A percentile compares a stretch with the other conserved stretches of the same genome.
Evolutionary conservation across 371 early-diverging fungal genomes (phyloP).

Genomic region (Mucor plumbeus): DNA sequence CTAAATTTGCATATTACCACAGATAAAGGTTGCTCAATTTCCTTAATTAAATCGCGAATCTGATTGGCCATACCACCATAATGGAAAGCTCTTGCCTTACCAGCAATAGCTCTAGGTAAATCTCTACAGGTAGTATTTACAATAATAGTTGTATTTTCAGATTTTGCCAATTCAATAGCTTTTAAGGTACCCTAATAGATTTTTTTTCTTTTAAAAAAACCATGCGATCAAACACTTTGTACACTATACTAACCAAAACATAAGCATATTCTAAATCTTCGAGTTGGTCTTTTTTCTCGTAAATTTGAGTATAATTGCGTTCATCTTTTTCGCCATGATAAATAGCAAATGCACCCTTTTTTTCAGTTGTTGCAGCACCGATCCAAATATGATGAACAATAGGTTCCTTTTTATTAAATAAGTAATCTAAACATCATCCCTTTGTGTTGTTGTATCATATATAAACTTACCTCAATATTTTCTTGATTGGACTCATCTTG

Average conservation of each 20-base stretch:
- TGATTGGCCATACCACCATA: background rate
- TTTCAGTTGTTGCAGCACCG: conserved; percentile 18
- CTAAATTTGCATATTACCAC: conserved; percentile 16
- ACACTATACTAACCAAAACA: conserved; percentile 16
- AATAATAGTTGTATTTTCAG: background rate
- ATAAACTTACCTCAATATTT: background rate
- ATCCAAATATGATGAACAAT: conserved; percentile 19
- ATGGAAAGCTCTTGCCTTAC: background rate
- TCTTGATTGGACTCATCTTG: background rate
- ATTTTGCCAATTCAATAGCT: conserved; percentile 5
- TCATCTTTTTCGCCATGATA: conserved; percentile 22
- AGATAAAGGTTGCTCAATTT: background rate
- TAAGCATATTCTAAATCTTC: conserved; percentile 23
- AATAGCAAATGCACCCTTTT: conserved; percentile 17
- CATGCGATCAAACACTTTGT: background rate
- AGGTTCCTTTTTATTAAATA: background rate
- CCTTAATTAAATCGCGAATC: conserved; percentile 10
- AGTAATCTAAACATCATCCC: background rate
- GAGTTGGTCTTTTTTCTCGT: conserved; percentile 3
- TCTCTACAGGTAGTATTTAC: conserved; percentile 24
- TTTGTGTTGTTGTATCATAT: background rate
- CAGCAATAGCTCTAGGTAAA: conserved; percentile 21
- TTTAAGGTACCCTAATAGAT: conserved; percentile 10
- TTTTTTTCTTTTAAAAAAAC: background rate
- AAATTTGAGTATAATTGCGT: conserved; percentile 15